Conservation (phyloP, 768 basidiomycete species). For the Hortiboletus campestris region DNA sequence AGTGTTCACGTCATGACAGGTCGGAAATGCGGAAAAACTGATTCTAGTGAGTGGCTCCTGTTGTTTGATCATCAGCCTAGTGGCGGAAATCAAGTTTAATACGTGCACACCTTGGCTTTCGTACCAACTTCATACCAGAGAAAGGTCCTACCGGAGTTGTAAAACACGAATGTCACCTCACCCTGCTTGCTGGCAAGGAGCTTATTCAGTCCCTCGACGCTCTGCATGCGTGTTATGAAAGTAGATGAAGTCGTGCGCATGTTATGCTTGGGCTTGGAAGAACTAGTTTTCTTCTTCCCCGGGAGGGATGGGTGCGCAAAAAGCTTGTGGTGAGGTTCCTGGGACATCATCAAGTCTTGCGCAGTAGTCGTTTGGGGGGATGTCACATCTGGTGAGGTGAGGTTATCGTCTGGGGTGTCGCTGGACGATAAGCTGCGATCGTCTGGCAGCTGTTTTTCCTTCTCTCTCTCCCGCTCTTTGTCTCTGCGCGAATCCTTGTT, state of each 20-base stretch:
- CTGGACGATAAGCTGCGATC: constrained; percentile 79
- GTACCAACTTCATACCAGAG: constrained; percentile 86
- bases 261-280: constrained; percentile 82
- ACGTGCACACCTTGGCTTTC: constrained; percentile 67
- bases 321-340: constrained; percentile 47
- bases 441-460: constrained; percentile 41
- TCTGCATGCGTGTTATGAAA: constrained; percentile 86
- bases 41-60: constrained; percentile 87
- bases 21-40: constrained; percentile 83
- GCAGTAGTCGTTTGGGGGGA: constrained; percentile 33
- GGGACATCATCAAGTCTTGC: constrained; percentile 28
- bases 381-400: constrained; percentile 41
- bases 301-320: constrained; percentile 53
- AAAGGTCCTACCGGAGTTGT: constrained; percentile 81
- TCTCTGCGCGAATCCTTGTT: constrained; percentile 57
- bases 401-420: constrained; percentile 66
- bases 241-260: constrained; percentile 89
- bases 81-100: not conserved
- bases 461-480: constrained; percentile 34
- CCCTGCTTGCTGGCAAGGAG: constrained; percentile 74
- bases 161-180: constrained; percentile 85
- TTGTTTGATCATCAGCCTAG: constrained; percentile 6
- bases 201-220: constrained; percentile 71
- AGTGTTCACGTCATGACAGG: constrained; percentile 86
- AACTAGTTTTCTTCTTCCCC: constrained; percentile 60